phyloP scores from a whole-genome alignment of 805 yeast genomes.

The Maudiozyma barnettii region DNA sequence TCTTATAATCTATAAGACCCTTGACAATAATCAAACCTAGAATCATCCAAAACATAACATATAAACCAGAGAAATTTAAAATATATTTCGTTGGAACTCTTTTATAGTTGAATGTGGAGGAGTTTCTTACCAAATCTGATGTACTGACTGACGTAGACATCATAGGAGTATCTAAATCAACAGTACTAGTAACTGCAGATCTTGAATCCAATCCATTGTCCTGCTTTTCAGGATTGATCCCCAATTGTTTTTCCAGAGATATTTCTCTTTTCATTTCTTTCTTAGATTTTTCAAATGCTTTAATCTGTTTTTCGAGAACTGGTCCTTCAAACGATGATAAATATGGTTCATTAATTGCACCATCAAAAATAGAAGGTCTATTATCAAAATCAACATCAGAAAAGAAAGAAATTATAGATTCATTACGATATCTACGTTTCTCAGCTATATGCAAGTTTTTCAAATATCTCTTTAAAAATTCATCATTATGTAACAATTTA shows the following conservation, averaged over 20 bases:
- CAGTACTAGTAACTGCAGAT: background rate
- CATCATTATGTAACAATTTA: constrained; percentile 1
- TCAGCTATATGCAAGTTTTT: constrained; percentile 7
- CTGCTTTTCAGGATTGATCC: background rate
- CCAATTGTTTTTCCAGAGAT: background rate
- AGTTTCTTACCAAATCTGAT: background rate
- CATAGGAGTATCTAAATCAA: background rate
- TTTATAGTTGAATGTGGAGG: background rate
- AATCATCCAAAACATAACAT: constrained; percentile 68
- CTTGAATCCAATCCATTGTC: background rate
- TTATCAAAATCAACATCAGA: constrained; percentile 41
- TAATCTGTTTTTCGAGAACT: constrained; percentile 20
- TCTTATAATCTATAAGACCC: constrained; percentile 44
- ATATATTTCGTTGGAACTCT: background rate
- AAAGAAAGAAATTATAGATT: constrained; percentile 37
- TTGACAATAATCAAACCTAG: constrained; percentile 47
- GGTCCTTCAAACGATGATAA: constrained; percentile 25
- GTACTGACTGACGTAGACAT: background rate
- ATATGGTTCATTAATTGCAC: constrained; percentile 28
- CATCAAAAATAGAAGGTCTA: constrained; percentile 44
- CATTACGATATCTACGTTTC: constrained; percentile 7
- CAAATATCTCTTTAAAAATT: constrained; percentile 6
- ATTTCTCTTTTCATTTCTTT: constrained; percentile 3
- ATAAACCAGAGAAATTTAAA: constrained; percentile 60
- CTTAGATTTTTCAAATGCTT: constrained; percentile 8